These are phyloP conservation scores for Phyllosticta paracitricarpa DNA, from an alignment of 2,329 filamentous ascomycete genomes.

Conservation along the genomic window DNA sequence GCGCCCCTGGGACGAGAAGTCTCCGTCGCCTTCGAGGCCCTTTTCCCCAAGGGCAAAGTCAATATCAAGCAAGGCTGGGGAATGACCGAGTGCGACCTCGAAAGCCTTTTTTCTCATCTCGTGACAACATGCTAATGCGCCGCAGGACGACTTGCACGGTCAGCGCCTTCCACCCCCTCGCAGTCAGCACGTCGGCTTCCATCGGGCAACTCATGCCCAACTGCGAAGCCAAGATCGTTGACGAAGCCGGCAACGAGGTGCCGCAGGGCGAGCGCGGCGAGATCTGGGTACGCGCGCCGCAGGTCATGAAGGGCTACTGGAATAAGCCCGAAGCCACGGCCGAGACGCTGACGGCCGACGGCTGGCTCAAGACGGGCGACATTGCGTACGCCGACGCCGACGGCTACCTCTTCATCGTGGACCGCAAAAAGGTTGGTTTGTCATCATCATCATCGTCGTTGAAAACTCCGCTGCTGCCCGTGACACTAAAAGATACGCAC, in stretches of 20 bases:
- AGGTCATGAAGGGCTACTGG: slow-evolving; percentile 71
- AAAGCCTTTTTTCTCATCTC: not conserved
- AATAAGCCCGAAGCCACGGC: slow-evolving; percentile 56
- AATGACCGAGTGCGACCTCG: slow-evolving; percentile 59
- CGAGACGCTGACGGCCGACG: slow-evolving; percentile 50
- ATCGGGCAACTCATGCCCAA: slow-evolving; percentile 65
- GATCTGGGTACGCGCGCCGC: slow-evolving; percentile 63
- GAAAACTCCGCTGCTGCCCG: not conserved
- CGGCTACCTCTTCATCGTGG: slow-evolving; percentile 55
- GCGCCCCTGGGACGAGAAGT: slow-evolving; percentile 48
- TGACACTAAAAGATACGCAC: not conserved
- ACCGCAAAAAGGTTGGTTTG: slow-evolving; percentile 53
- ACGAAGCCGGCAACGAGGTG: slow-evolving; percentile 45
- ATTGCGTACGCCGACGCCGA: slow-evolving; percentile 52
- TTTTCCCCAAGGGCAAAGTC: slow-evolving; percentile 41
- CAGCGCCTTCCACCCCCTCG: slow-evolving; percentile 51
- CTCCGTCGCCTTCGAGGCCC: slow-evolving; percentile 43
- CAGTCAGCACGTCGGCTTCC: slow-evolving; percentile 32
- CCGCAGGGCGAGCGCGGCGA: slow-evolving; percentile 50
- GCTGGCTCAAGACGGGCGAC: slow-evolving; percentile 65
- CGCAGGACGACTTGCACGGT: slow-evolving; percentile 55
- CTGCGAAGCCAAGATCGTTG: slow-evolving; percentile 57
- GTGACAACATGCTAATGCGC: not conserved
- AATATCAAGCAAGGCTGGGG: slow-evolving; percentile 69
- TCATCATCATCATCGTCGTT: slow-evolving; percentile 13